These are phyloP conservation scores for Shiraia sp. DNA, from an alignment of 2,329 filamentous ascomycete species.

Conservation along the genomic window DNA sequence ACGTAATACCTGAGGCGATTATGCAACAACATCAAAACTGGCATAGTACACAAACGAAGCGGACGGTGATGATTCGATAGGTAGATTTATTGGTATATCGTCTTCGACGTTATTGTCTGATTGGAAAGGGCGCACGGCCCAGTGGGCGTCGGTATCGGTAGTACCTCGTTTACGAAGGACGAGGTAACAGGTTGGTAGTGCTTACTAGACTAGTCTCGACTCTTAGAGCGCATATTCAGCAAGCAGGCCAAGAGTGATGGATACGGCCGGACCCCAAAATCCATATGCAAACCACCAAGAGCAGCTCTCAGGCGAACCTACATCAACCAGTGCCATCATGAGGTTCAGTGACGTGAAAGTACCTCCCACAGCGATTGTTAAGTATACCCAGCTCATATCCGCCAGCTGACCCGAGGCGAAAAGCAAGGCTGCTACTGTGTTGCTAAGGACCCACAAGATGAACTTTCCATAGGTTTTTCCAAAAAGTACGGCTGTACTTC, in stretches of 20 bases:
- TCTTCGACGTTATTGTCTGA: no score
- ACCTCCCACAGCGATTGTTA: background rate
- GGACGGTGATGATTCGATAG: no score
- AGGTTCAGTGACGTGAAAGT: background rate
- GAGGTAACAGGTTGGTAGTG: no score
- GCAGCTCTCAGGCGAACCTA: background rate
- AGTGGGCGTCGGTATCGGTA: no score
- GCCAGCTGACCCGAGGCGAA: background rate
- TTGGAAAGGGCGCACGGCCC: no score
- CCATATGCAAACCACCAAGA: conserved; percentile 11
- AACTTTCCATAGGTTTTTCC: background rate
- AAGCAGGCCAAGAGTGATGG: conserved; percentile 1
- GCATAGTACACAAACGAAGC: no score
- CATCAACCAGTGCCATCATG: background rate
- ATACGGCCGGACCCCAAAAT: conserved; percentile 4
- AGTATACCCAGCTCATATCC: background rate
- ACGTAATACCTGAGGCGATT: no score
- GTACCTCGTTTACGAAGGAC: no score
- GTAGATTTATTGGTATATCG: no score
- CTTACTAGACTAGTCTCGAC: no score
- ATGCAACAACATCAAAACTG: no score
- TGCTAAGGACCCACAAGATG: conserved; percentile 1
- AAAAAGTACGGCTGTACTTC: conserved; percentile 7
- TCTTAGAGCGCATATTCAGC: background rate
- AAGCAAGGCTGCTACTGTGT: background rate